Evolutionary conservation across 2,329 filamentous ascomycete genomes (phyloP), one percentile per base, ranked within the genome.

Genomic region (Xylaria arbuscula): DNA sequence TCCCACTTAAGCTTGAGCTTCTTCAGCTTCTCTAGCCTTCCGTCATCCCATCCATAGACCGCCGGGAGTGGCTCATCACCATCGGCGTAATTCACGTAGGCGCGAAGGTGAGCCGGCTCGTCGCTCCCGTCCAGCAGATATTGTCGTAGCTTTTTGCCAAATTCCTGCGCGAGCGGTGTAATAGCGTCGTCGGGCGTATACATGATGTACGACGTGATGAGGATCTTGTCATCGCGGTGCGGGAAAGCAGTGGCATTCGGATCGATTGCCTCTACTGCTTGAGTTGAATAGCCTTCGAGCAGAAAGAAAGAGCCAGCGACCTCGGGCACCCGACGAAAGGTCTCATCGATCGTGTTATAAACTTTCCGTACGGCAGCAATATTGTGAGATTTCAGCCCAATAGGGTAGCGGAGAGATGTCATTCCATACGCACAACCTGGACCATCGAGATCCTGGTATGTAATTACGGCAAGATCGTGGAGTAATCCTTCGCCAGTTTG

Each of bases 281-380:
- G 71, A 0, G 66, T 72, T 19, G 73, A 70, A 64, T 74, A 75
- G 1, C 72, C 68, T 36, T 75, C 71, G 22, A 75, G 70, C 42
- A 75, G 28, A 62, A 75, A 75, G 61, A 73, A 66, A 3, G 71
- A 74, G 0, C 67, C 71, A 2, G 70, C 63, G 5, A 74, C 10
- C 34, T 71, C 70, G 50, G 72, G 72, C 1, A 67, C 48, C 2
- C 32, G 17, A 0, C 22, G 57, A 53, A 73, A 70, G 0, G 54
- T 73, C n/a, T 57, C 34, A 36, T 74, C 69, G 36, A 74, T 73
- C 0, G 71, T 22, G 34, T 75, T 38, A 50, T 71, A 75, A 0
- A 74, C 72, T 8, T 68, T 62, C 4, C 72, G 34, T 10, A 73
- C 40, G n/a, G 72, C 66, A 1, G 64, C 34, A 1, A 65, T 57